These are phyloP conservation scores for Fusarium humuli DNA, from an alignment of 2,329 filamentous ascomycete genomes.

Conservation along the genomic window DNA sequence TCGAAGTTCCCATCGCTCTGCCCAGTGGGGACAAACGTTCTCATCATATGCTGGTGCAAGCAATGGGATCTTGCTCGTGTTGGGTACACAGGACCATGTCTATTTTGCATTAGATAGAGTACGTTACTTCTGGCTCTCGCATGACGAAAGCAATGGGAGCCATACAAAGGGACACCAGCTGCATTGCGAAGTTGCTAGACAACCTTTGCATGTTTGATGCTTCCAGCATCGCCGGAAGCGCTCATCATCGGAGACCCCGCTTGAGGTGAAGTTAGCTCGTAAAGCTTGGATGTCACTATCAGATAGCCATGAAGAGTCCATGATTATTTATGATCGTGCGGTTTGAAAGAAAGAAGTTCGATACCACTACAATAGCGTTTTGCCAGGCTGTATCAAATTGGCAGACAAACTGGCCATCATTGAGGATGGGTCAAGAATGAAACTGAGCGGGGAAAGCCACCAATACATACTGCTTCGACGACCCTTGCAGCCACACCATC, in stretches of 20 bases:
- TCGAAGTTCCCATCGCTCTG: constrained; percentile 55
- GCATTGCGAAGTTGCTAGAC: constrained; percentile 58
- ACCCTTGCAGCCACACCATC: constrained; percentile 19
- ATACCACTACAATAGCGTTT: neutral
- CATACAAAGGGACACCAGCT: constrained; percentile 67
- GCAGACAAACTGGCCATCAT: neutral
- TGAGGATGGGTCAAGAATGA: constrained; percentile 2
- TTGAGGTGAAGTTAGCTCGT: constrained; percentile 49
- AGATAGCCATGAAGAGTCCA: constrained; percentile 24
- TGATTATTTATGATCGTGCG: neutral
- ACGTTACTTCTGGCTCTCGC: neutral
- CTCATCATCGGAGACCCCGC: constrained; percentile 47
- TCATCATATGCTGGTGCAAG: constrained; percentile 64
- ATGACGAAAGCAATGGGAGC: neutral
- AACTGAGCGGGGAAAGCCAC: constrained; percentile 29
- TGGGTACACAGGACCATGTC: constrained; percentile 68
- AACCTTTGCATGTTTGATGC: constrained; percentile 61
- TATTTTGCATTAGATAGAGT: constrained; percentile 43
- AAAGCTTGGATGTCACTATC: constrained; percentile 22
- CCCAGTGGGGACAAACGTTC: constrained; percentile 64
- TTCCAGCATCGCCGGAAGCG: constrained; percentile 64
- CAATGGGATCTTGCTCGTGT: constrained; percentile 57
- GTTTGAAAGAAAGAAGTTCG: neutral
- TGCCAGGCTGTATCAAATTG: neutral
- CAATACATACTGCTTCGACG: constrained; percentile 8